Evolutionary conservation across 2,329 filamentous ascomycete species (phyloP), one percentile per base, ranked within the genome.

Genomic region (Aspergillus glaucus): DNA sequence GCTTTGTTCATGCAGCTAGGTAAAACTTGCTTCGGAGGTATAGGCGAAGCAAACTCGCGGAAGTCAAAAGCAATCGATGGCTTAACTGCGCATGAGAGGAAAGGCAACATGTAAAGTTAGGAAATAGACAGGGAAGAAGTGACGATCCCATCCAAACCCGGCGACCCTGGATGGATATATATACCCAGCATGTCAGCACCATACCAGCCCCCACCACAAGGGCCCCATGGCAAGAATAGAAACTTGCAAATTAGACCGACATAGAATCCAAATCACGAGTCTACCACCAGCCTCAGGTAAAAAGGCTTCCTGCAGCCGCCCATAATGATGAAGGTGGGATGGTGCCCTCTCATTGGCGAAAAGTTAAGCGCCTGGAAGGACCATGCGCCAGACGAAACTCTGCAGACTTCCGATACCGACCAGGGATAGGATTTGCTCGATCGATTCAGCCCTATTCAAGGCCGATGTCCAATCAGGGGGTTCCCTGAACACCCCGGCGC

Each of bases 371-470:
- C 61, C 54, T 39, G 51, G 28, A 42, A 56, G 55, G 36, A 42
- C 30, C 24, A 34, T 53, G 56, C 56, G 51, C 62, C 59, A 62
- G 58, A 53, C 54, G 55, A 63, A 62, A 60, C 58, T 58, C 46
- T 44, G 48, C 48, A 43, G 54, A 54, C 42, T 52, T 30, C 26
- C 26, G 26, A 36, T n/a, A 19, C 37, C 17, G 3, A 40, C 10
- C 37, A 17, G 12, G 37, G 15, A 22, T 12, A 19, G 9, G 8
- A 40, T 12, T 19, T 12, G 37, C 10, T 40, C 37, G 37, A 21
- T 22, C 19, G 37, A 40, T 12, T 40, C 37, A 40, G 37, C 37
- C 37, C 17, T 40, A 40, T 19, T 22, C 8, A 41, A 9, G 24
- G 41, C 22, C 5, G 37, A 8, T 15, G 19, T 40, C 37, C 17